Evolutionary conservation across 1,139 yeast species (phyloP).

Genomic region (Fermentozyma sake): DNA sequence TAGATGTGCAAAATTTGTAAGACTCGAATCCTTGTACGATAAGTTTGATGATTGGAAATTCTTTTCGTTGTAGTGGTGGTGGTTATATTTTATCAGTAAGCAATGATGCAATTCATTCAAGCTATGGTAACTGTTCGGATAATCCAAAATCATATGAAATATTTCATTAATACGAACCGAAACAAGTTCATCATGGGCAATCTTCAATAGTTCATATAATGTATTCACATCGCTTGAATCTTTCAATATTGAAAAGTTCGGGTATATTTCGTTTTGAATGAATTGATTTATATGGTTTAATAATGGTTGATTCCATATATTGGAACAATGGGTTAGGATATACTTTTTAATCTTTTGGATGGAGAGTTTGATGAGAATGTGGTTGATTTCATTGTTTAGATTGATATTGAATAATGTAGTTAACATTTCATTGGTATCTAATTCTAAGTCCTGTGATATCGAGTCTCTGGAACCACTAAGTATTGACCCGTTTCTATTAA

Average conservation of each 20-base stretch:
- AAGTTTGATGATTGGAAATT: constrained; percentile 3
- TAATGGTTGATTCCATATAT: constrained; percentile 40
- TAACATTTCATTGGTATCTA: constrained; percentile 1
- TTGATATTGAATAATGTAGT: constrained; percentile 22
- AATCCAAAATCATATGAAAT: constrained; percentile 55
- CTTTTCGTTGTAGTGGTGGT: constrained; percentile 7
- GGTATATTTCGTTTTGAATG: constrained; percentile 35
- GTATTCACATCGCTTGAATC: constrained; percentile 13
- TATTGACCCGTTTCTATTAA: no score
- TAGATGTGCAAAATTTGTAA: constrained; percentile 16
- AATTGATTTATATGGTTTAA: constrained; percentile 34
- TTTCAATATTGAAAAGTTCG: constrained; percentile 27
- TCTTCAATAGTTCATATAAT: constrained; percentile 29
- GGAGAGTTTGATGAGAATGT: constrained; percentile 38
- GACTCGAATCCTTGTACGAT: constrained; percentile 9
- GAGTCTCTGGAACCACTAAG: constrained; percentile 2
- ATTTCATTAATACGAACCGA: constrained; percentile 58
- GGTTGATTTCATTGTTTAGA: constrained; percentile 30
- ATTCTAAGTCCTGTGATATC: not conserved
- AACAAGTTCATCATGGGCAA: constrained; percentile 44
- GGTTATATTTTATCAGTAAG: constrained; percentile 24
- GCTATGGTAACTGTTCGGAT: constrained; percentile 57
- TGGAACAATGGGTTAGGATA: constrained; percentile 31
- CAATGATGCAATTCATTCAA: constrained; percentile 60
- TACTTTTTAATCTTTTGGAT: constrained; percentile 35